Evolutionary conservation across 345 rosid genomes (phyloP).

Genomic region (Lepidium sativum): DNA sequence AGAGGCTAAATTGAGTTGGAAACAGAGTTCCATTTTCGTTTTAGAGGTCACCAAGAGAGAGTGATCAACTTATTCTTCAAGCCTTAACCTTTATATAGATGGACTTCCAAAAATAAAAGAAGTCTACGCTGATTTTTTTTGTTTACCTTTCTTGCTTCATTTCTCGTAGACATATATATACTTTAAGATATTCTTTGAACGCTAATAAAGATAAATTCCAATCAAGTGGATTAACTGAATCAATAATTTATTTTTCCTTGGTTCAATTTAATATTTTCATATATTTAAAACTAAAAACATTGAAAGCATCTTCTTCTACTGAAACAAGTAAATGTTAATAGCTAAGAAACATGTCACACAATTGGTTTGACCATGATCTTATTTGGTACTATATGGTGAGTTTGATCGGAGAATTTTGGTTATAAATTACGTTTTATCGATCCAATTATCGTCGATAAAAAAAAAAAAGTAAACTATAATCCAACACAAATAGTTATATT

Average conservation of each 20-base stretch:
- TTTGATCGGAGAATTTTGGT: no score
- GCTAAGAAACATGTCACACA: no score
- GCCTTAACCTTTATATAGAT: constrained; percentile 16
- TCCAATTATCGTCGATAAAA: no score
- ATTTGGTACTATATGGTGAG: no score
- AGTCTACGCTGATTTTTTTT: background rate
- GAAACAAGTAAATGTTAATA: no score
- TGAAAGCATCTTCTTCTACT: no score
- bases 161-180: background rate
- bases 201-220: background rate
- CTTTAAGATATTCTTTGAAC: constrained; percentile 12
- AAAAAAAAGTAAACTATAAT: no score
- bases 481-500: no score
- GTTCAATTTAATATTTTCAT: no score
- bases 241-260: background rate
- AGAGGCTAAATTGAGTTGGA: constrained; percentile 20
- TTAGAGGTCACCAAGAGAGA: constrained; percentile 2
- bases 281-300: no score
- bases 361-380: no score
- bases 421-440: no score
- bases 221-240: background rate
- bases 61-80: constrained; percentile 21
- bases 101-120: background rate
- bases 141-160: background rate
- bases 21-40: constrained; percentile 17